Conservation (phyloP, 208 protist species). For the Giardia muris region DNA sequence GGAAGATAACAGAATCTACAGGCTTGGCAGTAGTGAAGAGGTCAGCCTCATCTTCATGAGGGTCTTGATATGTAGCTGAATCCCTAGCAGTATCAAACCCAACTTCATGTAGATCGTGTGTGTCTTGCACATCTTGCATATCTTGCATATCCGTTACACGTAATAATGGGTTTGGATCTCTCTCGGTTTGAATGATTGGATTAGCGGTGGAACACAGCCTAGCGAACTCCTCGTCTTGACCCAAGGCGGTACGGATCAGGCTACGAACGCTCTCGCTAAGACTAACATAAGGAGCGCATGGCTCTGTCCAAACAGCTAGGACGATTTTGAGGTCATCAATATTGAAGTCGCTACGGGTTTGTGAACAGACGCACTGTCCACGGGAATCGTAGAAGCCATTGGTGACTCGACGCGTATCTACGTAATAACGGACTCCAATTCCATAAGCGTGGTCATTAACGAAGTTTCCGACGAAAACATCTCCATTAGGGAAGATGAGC, state of each 20-base stretch:
- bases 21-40: too few relatives aligned
- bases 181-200: neutral
- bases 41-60: too few relatives aligned
- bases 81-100: too few relatives aligned
- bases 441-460: neutral
- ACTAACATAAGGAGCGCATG: neutral
- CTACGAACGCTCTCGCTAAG: neutral
- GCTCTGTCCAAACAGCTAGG: neutral
- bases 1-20: neutral
- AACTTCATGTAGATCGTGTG: too few relatives aligned
- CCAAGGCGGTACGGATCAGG: neutral
- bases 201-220: neutral
- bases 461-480: slow-evolving; percentile 21
- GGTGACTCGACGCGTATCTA: neutral
- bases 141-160: too few relatives aligned
- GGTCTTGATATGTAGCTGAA: too few relatives aligned
- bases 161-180: too few relatives aligned
- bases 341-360: neutral
- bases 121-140: too few relatives aligned
- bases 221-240: neutral
- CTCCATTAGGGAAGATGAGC: slow-evolving; percentile 21
- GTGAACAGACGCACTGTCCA: neutral
- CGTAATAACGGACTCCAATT: neutral
- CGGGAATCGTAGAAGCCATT: slow-evolving; percentile 19
- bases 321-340: slow-evolving; percentile 1